phyloP scores from a whole-genome alignment of 306 rosid genomes.

The Luffa aegyptiaca region DNA sequence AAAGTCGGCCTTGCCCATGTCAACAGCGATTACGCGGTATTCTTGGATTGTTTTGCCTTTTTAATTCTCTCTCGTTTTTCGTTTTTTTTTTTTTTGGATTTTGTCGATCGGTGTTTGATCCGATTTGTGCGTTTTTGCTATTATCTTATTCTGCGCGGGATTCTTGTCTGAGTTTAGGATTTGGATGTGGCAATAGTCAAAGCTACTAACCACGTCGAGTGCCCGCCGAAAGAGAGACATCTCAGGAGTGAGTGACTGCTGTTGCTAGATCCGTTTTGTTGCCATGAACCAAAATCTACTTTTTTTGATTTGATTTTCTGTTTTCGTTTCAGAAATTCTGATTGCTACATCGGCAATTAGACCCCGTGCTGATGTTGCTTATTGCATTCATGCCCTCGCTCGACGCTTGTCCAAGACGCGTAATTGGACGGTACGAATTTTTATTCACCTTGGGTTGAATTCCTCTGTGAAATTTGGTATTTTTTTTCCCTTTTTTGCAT shows the following conservation, averaged over 20 bases:
- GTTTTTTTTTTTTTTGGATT: background rate
- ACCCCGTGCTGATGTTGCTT: constrained; percentile 96
- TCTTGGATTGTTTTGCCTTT: background rate
- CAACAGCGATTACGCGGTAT: constrained; percentile 95
- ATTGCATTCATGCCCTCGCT: constrained; percentile 88
- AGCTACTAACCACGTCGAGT: constrained; percentile 96
- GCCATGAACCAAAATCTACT: background rate
- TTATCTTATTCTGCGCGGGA: constrained; percentile 15
- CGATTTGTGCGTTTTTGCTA: background rate
- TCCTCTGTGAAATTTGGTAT: background rate
- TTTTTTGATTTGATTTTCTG: background rate
- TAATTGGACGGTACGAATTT: constrained; percentile 83
- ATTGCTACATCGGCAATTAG: constrained; percentile 79
- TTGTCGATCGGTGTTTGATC: constrained; percentile 5
- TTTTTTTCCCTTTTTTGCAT: background rate
- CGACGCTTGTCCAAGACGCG: constrained; percentile 80
- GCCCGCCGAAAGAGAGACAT: constrained; percentile 96
- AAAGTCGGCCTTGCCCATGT: constrained; percentile 99
- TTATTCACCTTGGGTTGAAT: background rate
- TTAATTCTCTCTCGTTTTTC: background rate
- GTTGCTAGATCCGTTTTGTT: constrained; percentile 30
- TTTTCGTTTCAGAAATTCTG: constrained; percentile 35
- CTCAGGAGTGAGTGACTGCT: constrained; percentile 55
- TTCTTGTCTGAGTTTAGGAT: constrained; percentile 56
- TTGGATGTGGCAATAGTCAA: constrained; percentile 98